Conservation (phyloP, 2,329 filamentous ascomycete species). For the Blastomyces emzantsi region DNA sequence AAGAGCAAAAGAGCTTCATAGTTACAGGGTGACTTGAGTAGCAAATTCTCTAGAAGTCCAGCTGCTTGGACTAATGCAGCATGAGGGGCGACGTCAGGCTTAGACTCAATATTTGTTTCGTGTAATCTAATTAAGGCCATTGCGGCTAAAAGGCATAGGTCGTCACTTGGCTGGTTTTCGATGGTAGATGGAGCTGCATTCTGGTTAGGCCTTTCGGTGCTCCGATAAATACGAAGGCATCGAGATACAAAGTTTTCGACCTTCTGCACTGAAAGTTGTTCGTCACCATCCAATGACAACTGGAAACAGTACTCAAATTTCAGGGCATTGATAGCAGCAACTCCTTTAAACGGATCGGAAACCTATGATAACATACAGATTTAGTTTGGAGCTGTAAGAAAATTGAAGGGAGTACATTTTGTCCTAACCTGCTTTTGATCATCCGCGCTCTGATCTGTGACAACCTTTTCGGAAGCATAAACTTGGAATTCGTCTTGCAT, state of each 20-base stretch:
- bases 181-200: constrained; percentile 27
- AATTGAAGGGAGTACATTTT: constrained; percentile 12
- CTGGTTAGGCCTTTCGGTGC: constrained; percentile 7
- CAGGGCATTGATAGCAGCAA: constrained; percentile 34
- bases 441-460: constrained; percentile 4
- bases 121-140: constrained; percentile 33
- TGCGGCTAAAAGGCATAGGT: constrained; percentile 36
- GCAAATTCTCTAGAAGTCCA: constrained; percentile 33
- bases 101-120: constrained; percentile 16
- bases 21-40: constrained; percentile 38
- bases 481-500: constrained; percentile 20
- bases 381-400: not conserved
- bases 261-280: constrained; percentile 20
- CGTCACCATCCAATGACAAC: constrained; percentile 26
- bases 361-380: constrained; percentile 14
- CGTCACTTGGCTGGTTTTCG: constrained; percentile 38
- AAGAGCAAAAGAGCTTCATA: constrained; percentile 39
- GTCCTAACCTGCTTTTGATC: constrained; percentile 16
- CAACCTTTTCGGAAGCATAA: constrained; percentile 18
- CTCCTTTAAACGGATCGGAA: constrained; percentile 20
- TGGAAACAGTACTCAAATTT: constrained; percentile 37
- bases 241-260: constrained; percentile 32
- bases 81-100: constrained; percentile 20
- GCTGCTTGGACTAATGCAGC: constrained; percentile 26
- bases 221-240: constrained; percentile 31